These are phyloP conservation scores for Trichoderma breve DNA, from an alignment of 2,329 filamentous ascomycete genomes.

Conservation along the genomic window DNA sequence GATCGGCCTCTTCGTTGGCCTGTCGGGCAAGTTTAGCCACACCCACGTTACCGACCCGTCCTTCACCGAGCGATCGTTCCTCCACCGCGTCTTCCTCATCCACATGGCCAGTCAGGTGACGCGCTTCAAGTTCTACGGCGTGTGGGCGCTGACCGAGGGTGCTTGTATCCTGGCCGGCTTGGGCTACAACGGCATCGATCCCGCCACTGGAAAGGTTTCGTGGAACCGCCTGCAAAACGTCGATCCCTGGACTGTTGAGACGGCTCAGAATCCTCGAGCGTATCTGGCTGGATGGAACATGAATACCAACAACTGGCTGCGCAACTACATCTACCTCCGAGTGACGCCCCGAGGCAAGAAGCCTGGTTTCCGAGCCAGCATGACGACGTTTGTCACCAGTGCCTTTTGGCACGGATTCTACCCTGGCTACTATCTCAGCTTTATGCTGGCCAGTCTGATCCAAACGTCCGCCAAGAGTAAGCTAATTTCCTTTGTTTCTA, in stretches of 20 bases:
- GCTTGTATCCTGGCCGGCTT: slow-evolving; percentile 91
- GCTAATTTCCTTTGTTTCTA: slow-evolving; percentile 34
- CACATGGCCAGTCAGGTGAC: slow-evolving; percentile 81
- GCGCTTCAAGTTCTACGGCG: slow-evolving; percentile 92
- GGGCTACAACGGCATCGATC: slow-evolving; percentile 90
- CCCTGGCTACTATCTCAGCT: slow-evolving; percentile 90
- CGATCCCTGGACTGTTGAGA: slow-evolving; percentile 78
- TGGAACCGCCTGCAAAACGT: slow-evolving; percentile 92
- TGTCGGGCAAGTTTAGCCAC: slow-evolving; percentile 65
- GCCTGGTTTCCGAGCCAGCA: slow-evolving; percentile 88
- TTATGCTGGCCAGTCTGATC: slow-evolving; percentile 84
- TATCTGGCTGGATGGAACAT: slow-evolving; percentile 97
- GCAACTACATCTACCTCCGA: slow-evolving; percentile 92
- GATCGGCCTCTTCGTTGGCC: slow-evolving; percentile 74
- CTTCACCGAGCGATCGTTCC: slow-evolving; percentile 66
- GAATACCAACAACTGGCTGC: slow-evolving; percentile 95
- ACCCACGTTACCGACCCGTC: slow-evolving; percentile 62
- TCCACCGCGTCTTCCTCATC: slow-evolving; percentile 72
- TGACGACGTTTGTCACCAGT: slow-evolving; percentile 91
- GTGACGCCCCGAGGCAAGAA: slow-evolving; percentile 96
- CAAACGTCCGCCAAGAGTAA: slow-evolving; percentile 93
- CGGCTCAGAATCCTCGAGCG: slow-evolving; percentile 87
- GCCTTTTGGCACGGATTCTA: slow-evolving; percentile 99
- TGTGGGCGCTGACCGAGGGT: slow-evolving; percentile 91
- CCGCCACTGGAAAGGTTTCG: slow-evolving; percentile 76